phyloP scores from a whole-genome alignment of 1,139 yeast genomes.

The Geotrichum phurueaensis region DNA sequence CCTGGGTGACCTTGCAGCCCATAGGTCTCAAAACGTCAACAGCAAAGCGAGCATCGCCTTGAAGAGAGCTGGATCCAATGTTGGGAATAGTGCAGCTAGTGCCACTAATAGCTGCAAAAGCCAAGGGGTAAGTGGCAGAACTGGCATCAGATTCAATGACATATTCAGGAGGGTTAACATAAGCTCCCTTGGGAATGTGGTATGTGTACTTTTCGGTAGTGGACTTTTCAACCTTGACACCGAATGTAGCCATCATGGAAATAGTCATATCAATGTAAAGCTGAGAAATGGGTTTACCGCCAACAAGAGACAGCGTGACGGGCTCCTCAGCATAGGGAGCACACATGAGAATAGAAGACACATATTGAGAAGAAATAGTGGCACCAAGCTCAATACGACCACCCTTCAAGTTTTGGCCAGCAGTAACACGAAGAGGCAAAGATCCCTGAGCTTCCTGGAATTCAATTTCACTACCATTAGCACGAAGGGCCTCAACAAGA shows the following conservation, averaged over 20 bases:
- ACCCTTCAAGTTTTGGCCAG: conserved; percentile 73
- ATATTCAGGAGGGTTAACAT: conserved; percentile 75
- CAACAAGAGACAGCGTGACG: conserved; percentile 80
- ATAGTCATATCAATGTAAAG: conserved; percentile 96
- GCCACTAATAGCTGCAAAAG: conserved; percentile 97
- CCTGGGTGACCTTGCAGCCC: conserved; percentile 89
- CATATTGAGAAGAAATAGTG: conserved; percentile 94
- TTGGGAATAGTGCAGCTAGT: conserved; percentile 89
- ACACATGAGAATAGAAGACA: conserved; percentile 91
- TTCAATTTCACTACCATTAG: conserved; percentile 69
- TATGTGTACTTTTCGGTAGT: conserved; percentile 73
- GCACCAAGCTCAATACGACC: conserved; percentile 93
- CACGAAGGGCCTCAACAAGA: conserved; percentile 78
- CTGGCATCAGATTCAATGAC: conserved; percentile 97
- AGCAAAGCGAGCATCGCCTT: conserved; percentile 97
- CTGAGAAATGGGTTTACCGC: conserved; percentile 96
- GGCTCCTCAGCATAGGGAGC: conserved; percentile 93
- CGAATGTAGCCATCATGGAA: conserved; percentile 89
- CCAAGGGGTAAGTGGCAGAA: conserved; percentile 95
- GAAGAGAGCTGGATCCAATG: conserved; percentile 85
- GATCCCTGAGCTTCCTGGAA: conserved; percentile 77
- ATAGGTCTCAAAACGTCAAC: conserved; percentile 85
- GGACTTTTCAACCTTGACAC: conserved; percentile 70
- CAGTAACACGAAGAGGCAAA: conserved; percentile 67
- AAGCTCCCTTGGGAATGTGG: conserved; percentile 79